Base-by-base conservation (phyloP, 2,329 filamentous ascomycete genomes). In the Ascochyta viciae-villosae region DNA sequence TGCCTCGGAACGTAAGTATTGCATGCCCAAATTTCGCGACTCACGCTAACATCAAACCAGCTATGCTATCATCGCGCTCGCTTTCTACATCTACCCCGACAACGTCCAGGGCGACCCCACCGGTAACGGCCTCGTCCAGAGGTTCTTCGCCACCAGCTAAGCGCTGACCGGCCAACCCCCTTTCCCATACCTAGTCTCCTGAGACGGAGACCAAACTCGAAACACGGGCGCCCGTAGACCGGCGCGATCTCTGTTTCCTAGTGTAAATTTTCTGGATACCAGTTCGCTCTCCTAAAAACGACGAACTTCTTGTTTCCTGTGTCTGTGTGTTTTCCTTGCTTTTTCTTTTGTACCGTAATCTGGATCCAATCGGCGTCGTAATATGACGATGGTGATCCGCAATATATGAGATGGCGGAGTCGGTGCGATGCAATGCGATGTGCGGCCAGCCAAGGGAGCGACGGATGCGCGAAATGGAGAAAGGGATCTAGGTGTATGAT, bases 11-110 rank as follows among this genome's bases (percentile, higher is more conserved):
- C 77, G 58, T 75, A 65, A 71, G 73, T 72, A 35, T 10, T 31
- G 8, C 26, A 12, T n/a, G 43, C 31, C 22, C 8, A 6, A 8
- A 34, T 6, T 26, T 6, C 15, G 16, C 13, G 35, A 54, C 57
- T 54, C 55, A 64, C 39, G 29, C 53, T 45, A 26, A 50, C 8
- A 10, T 26, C 1, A 4, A 2, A 34, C 5, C 37, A 78, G 76
- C 43, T 87, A 87, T 65, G 77, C 81, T 54, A 86, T 87, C 54
- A 86, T 87, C 54, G 84, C 82, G 3, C 73, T 86, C 35, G 84
- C 84, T 5, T 87, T 87, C 70, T 82, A 82, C 70, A 83, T 87
- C 46, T 86, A 86, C 67, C 84, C 84, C 2, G 83, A 86, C 60
- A 75, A 82, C 60, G 80, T 77, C 3, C 64, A 58, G 12, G 73